Base-by-base conservation (phyloP, 306 rosid genomes). In the Prunus campanulata region DNA sequence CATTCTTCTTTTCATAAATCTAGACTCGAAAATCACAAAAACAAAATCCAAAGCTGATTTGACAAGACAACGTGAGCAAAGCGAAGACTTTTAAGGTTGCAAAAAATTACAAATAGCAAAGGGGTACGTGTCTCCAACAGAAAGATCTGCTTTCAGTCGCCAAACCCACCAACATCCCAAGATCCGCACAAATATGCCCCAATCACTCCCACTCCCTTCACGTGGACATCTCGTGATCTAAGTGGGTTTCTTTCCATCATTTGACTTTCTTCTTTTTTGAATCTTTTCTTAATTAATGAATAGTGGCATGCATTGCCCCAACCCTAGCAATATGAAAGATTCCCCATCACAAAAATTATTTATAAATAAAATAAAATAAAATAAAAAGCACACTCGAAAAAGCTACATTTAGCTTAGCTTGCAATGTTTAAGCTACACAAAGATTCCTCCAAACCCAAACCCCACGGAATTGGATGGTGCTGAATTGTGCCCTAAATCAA, bases 181-280 rank as follows among this genome's bases (percentile, higher is more conserved):
- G 71, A 72, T 66, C 80, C 72, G 69, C 44, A 52, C 70, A 80
- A 57, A 61, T 16, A 27, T 66, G 42, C 74, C 68, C 11, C 56
- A 32, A 48, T 75, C 77, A 29, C 60, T 64, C 86, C 74, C 86
- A 76, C 85, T 52, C 76, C 81, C 90, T 92, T 92, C 97, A 92
- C 97, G 93, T 92, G 98, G 92, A 86, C 79, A 85, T 83, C 97
- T 87, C 91, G 93, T 91, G 96, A 75, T 77, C 22, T 69, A 69
- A 68, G 86, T 84, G 82, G 88, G 74, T 56, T 59, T 19, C 60
- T 25, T 51, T 16, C 22, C 63, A 13, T 73, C 24, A 64, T 77
- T 39, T 64, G 66, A 74, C 86, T 75, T 73, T 60, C 56, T 73
- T 60, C 56, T 48, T 65, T 48, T 24, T 54, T 70, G 75, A 52